Base-by-base conservation (phyloP, 805 yeast species). In the Torulaspora delbrueckii region DNA sequence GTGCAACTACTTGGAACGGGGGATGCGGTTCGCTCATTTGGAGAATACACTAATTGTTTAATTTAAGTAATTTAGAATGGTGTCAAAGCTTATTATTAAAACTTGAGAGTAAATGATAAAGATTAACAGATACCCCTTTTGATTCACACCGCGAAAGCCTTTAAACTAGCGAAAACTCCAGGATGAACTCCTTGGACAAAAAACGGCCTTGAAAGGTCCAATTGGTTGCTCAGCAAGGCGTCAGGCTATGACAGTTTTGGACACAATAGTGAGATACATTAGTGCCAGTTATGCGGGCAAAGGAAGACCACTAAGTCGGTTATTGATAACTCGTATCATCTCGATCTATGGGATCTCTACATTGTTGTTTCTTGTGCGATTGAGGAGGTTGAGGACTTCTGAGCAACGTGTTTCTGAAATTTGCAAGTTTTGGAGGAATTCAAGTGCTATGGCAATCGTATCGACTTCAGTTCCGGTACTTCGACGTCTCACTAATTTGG, bases 1-100 rank as follows among this genome's bases (percentile, higher is more conserved):
- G 61, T 3, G 96, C 85, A 57, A 73, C 72, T 2, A 83, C 91
- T 55, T 71, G 69, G 66, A 86, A 87, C 13, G 95, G 93, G 22
- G 69, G 59, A 9, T 48, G 37, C 8, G 58, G 60, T 34, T 57
- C 62, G 39, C 54, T 44, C 66, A 63, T 62, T 26, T 31, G 33
- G 31, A 31, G 33, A 34, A 8, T 14, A 14, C 8, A 13, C 34
- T 13, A 13, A 18, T 18, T 16, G 19, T 19, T 31, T 4, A 7
- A 8, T 8, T 16, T 13, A 8, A 14, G 12, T 6, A 14, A 10
- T 7, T 31, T 13, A 16, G 3, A 31, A 14, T 16, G 34, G 8
- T 31, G 12, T 14, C 14, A 31, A 9, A 8, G 34, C 19, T 8
- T 31, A 18, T 5, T 28, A 12, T 12, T 7, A n/a, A 8, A 13